phyloP scores from a whole-genome alignment of 371 early-diverging fungal species.

The Parasitella parasitica region DNA sequence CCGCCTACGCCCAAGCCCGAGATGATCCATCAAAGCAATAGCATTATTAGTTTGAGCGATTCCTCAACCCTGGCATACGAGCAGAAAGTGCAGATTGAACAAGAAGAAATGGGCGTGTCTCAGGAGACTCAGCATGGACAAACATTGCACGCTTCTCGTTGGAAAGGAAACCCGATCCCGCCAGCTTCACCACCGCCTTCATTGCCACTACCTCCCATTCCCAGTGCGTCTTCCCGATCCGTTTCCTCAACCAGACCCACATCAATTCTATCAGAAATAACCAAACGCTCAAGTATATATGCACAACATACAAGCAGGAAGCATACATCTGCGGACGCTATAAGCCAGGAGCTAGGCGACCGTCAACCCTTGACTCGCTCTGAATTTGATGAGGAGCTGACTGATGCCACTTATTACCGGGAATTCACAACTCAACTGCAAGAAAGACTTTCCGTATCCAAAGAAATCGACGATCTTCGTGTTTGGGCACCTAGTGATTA shows the following conservation, averaged over 20 bases:
- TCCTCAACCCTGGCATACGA: neutral
- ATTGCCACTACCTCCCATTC: constrained; percentile 25
- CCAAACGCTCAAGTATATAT: neutral
- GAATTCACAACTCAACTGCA: constrained; percentile 31
- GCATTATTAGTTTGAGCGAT: neutral
- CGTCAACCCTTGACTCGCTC: constrained; percentile 2
- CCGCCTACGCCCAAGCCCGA: neutral
- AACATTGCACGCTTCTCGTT: constrained; percentile 13
- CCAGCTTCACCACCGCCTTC: constrained; percentile 31
- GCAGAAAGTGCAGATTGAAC: constrained; percentile 1
- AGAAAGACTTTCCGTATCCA: constrained; percentile 21
- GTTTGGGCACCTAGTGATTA: constrained; percentile 29
- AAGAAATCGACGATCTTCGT: constrained; percentile 28
- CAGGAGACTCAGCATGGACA: neutral
- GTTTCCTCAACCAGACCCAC: neutral
- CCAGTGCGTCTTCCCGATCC: neutral
- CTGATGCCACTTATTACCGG: constrained; percentile 21
- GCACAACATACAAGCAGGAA: neutral
- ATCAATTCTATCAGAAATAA: constrained; percentile 6
- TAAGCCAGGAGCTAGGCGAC: neutral
- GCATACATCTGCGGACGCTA: constrained; percentile 17
- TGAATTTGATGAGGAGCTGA: constrained; percentile 8
- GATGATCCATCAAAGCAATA: neutral
- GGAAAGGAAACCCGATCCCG: constrained; percentile 19
- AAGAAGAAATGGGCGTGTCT: neutral